Conservation (phyloP, 1,284 basidiomycete species). For the Fistulina hepatica region DNA sequence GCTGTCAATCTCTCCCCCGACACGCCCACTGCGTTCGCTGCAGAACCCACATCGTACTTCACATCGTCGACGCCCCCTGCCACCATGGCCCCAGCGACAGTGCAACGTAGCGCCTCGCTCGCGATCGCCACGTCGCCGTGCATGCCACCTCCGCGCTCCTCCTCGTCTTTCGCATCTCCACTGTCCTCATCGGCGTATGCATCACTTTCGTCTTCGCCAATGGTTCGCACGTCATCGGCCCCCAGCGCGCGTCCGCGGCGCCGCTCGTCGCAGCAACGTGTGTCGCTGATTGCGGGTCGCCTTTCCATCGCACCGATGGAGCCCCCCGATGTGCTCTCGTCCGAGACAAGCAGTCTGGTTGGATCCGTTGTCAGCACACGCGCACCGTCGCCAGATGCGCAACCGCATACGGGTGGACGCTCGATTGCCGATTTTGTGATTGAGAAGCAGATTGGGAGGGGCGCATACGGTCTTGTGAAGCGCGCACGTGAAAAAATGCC, state of each 20-base stretch:
- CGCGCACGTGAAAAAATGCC: slow-evolving; percentile 69
- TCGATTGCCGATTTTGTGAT: slow-evolving; percentile 74
- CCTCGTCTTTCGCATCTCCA: slow-evolving; percentile 12
- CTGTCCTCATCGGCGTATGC: too few species aligned
- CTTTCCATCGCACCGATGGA: slow-evolving; percentile 64
- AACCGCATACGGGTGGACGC: slow-evolving; percentile 44
- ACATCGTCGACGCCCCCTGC: slow-evolving; percentile 10
- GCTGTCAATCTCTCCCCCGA: too few species aligned
- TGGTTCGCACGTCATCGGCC: slow-evolving; percentile 29
- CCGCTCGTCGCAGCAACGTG: slow-evolving; percentile 70
- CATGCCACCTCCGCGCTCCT: slow-evolving; percentile 16
- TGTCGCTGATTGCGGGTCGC: slow-evolving; percentile 70
- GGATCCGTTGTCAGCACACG: slow-evolving; percentile 49
- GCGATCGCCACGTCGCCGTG: slow-evolving; percentile 14
- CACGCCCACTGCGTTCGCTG: too few species aligned
- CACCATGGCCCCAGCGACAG: slow-evolving; percentile 14
- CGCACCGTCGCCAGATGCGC: slow-evolving; percentile 49
- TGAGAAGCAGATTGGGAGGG: slow-evolving; percentile 81
- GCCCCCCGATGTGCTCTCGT: slow-evolving; percentile 39
- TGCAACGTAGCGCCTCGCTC: slow-evolving; percentile 2
- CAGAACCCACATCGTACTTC: too few species aligned
- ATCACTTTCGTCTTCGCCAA: too few species aligned
- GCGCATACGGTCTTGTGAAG: slow-evolving; percentile 97
- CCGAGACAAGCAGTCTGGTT: slow-evolving; percentile 49
- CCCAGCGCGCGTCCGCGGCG: slow-evolving; percentile 59